These are phyloP conservation scores for Taphrina communis DNA, from an alignment of 1,139 yeast genomes.

Conservation along the genomic window DNA sequence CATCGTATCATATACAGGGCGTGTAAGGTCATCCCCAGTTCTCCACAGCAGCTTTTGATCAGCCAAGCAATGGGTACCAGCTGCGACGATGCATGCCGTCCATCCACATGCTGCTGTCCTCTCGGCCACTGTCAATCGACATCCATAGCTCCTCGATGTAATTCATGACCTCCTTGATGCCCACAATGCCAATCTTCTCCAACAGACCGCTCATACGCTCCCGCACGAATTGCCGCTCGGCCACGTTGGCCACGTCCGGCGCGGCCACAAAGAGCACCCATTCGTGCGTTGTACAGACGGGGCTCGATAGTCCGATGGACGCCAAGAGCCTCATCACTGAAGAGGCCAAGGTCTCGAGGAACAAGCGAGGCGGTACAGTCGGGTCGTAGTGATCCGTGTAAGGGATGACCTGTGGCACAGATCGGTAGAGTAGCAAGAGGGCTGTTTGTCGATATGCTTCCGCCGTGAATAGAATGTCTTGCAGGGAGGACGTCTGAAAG, in stretches of 20 bases:
- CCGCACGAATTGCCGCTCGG: slow-evolving; percentile 31
- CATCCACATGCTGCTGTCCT: slow-evolving; percentile 30
- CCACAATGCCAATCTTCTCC: slow-evolving; percentile 39
- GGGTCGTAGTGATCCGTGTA: background rate
- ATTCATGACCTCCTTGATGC: slow-evolving; percentile 39
- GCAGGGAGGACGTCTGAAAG: slow-evolving; percentile 28
- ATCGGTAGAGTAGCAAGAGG: slow-evolving; percentile 25
- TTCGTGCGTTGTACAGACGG: slow-evolving; percentile 41
- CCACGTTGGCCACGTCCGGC: slow-evolving; percentile 25
- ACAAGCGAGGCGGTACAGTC: background rate
- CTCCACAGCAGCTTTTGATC: background rate
- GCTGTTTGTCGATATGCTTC: slow-evolving; percentile 39
- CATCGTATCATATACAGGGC: background rate
- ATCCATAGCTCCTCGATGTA: slow-evolving; percentile 34
- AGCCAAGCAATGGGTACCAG: slow-evolving; percentile 35
- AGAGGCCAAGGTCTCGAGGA: slow-evolving; percentile 14
- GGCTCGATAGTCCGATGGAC: slow-evolving; percentile 25
- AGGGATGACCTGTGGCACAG: slow-evolving; percentile 16
- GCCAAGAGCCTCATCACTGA: slow-evolving; percentile 11
- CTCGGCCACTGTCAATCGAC: slow-evolving; percentile 7
- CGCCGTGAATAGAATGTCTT: slow-evolving; percentile 35
- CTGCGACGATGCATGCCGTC: slow-evolving; percentile 33
- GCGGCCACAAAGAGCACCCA: slow-evolving; percentile 35
- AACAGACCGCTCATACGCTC: slow-evolving; percentile 30
- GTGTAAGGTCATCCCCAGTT: background rate